Conservation (phyloP, 208 protist species). For the Herpetomonas samuelpessoai region DNA sequence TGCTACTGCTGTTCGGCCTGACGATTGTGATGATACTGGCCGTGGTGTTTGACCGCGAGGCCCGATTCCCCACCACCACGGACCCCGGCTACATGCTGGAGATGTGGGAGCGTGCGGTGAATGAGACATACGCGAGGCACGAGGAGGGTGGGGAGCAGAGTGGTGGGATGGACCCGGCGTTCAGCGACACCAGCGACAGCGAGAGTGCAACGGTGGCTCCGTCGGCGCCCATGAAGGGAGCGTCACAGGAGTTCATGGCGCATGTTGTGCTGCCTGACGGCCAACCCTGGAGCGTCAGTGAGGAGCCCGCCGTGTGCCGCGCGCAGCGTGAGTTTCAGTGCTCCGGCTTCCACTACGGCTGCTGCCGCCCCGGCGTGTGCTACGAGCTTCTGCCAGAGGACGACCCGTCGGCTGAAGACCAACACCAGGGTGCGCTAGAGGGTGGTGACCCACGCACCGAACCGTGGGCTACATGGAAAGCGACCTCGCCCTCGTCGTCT, state of each 20-base stretch:
- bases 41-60: not conserved
- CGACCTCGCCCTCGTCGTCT: not conserved
- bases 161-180: not conserved
- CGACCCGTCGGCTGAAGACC: too few relatives aligned
- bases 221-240: too few relatives aligned
- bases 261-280: not conserved
- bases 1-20: constrained; percentile 24
- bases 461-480: too few relatives aligned
- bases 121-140: not conserved
- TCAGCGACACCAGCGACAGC: not conserved
- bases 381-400: too few relatives aligned
- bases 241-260: too few relatives aligned
- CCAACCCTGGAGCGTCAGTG: too few relatives aligned
- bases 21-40: constrained; percentile 4
- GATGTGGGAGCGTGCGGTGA: not conserved
- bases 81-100: not conserved
- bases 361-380: constrained; percentile 22
- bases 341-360: constrained; percentile 27
- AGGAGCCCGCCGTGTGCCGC: constrained; percentile 15
- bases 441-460: not conserved
- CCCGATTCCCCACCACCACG: not conserved
- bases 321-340: constrained; percentile 23
- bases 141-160: not conserved
- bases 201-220: too few relatives aligned
- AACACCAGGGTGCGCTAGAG: too few relatives aligned